These are phyloP conservation scores for Paspalum notatum DNA, from an alignment of 176 grass and related monocot genomes.

Conservation along the genomic window DNA sequence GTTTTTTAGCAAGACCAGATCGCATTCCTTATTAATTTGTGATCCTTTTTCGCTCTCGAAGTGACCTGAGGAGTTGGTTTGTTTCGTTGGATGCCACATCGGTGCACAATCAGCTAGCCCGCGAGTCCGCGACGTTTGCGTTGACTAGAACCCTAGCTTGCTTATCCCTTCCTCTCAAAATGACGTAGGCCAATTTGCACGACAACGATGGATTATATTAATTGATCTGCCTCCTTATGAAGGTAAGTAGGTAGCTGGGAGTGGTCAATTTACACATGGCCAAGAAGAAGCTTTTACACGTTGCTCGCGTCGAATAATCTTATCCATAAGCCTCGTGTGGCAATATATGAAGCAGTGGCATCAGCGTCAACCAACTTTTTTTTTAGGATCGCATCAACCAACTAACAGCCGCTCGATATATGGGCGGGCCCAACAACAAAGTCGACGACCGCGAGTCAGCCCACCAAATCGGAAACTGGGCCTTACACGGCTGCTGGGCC, in stretches of 20 bases:
- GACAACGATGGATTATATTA: neutral
- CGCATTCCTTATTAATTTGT: neutral
- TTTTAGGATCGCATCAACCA: no score
- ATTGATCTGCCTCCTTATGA: neutral
- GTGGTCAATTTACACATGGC: neutral
- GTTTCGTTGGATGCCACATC: neutral
- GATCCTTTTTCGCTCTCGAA: neutral
- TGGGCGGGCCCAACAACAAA: neutral
- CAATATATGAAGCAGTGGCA: no score
- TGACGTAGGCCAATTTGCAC: neutral
- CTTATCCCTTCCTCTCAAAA: neutral
- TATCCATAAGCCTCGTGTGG: no score
- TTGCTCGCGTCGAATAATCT: no score
- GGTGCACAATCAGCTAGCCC: neutral
- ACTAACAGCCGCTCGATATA: neutral
- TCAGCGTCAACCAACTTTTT: no score
- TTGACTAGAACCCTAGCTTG: neutral
- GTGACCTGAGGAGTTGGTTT: neutral
- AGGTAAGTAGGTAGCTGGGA: neutral
- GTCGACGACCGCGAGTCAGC: neutral
- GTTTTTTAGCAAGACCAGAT: no score
- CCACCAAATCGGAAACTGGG: neutral
- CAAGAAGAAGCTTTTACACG: neutral
- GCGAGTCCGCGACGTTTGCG: neutral
- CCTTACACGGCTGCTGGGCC: neutral